Base-by-base conservation (phyloP, 108 stramenopile genomes). In the Pseudonitzschia pungens region DNA sequence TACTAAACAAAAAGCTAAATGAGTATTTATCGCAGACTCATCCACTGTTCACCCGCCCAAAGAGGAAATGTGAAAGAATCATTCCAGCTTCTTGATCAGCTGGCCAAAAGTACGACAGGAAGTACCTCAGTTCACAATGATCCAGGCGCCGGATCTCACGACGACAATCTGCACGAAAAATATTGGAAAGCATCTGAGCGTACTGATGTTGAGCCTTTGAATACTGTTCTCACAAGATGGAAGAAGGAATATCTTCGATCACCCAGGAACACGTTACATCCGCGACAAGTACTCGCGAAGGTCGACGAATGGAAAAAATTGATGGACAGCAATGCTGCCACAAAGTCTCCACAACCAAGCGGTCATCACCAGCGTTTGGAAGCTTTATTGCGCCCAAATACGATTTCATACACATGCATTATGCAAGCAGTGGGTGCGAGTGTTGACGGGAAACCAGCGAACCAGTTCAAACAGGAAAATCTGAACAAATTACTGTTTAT, bases 241-340 rank as follows among this genome's bases (percentile, higher is more conserved):
- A 67, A 48, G n/a, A 26, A 20, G 20, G 66, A 67, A 67, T 67
- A 45, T 27, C 43, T 67, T 28, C 42, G 28, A 48, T 44, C 43
- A 22, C 45, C 43, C 1, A 26, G 42, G 22, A 22, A 24, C 16
- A 32, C 66, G 10, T 8, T 67, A 5, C 42, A 44, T 48, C 66
- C 66, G 43, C 42, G 45, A 27, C 22, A 67, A 28, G 66, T 67
- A 44, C 66, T 67, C 42, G 45, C 48, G 6, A 67, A 44, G 45
- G 45, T 67, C 22, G 66, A 67, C 44, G 44, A 67, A 27, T 67
- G 66, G 66, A 67, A 67, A 28, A 27, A 21, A 48, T 48, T 67
- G 22, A 7, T 67, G 21, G 44, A 67, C 44, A 67, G 8, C 14
- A 48, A 8, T 26, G 36, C 6, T 29, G 36, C 33, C 28, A 28